These are phyloP conservation scores for Exserohilum turcica DNA, from an alignment of 2,329 filamentous ascomycete species.

Conservation along the genomic window DNA sequence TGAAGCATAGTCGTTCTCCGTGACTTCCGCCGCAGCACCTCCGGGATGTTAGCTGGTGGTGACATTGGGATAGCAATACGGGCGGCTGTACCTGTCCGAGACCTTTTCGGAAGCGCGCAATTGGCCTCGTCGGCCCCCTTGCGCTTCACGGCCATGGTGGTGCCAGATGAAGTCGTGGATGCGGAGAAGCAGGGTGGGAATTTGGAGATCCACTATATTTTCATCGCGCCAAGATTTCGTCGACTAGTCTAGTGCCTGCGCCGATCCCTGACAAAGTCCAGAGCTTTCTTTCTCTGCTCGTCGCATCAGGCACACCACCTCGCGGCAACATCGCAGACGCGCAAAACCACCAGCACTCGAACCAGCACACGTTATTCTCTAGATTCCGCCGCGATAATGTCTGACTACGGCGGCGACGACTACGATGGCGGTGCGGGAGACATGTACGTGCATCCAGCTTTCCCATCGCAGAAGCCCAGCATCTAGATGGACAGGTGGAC, in stretches of 20 bases:
- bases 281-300: constrained; percentile 28
- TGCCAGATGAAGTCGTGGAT: constrained; percentile 7
- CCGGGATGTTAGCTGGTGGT: constrained; percentile 6
- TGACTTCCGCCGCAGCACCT: constrained; percentile 17
- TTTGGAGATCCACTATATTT: constrained; percentile 25
- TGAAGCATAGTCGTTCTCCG: constrained; percentile 23
- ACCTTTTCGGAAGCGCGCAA: constrained; percentile 28
- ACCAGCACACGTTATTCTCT: not conserved
- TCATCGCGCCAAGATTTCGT: constrained; percentile 27
- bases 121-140: constrained; percentile 19
- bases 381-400: constrained; percentile 43
- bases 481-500: not conserved
- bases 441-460: constrained; percentile 30
- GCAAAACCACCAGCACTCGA: not conserved
- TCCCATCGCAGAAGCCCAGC: constrained; percentile 13
- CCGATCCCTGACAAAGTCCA: constrained; percentile 16
- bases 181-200: constrained; percentile 6
- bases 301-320: constrained; percentile 13
- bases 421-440: constrained; percentile 41
- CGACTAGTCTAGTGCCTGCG: constrained; percentile 23
- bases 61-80: constrained; percentile 8
- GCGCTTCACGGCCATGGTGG: constrained; percentile 38
- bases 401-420: constrained; percentile 53
- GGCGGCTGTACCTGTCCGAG: constrained; percentile 28
- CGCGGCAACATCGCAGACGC: constrained; percentile 6